Evolutionary conservation across 148 eudicot genomes (phyloP), one percentile per base, ranked within the genome.

Genomic region (Euryodendron excelsum): DNA sequence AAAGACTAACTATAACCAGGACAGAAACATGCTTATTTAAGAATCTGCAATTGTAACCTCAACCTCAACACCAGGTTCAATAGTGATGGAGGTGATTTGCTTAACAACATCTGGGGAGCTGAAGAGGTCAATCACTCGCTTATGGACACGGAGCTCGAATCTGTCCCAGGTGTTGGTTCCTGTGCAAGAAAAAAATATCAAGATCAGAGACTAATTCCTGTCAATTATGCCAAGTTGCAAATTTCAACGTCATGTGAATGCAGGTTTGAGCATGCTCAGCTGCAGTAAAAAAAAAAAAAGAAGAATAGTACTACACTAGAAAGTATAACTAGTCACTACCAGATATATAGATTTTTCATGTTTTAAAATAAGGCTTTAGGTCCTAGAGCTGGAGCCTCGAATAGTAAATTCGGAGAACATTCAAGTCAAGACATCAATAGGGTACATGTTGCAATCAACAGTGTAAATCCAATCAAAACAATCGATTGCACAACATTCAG

Each of bases 1-100:
- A 8, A 34, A 25, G 66, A 20, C 55, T 31, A 28, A 62, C 44
- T 21, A 36, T 17, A 4, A 44, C 44, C 1, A 10, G 44, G 25
- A 17, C 10, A 60, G 72, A 60, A 45, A 34, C 2, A 81, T 18
- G 44, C 25, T 72, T 20, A 25, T 80, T 73, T 88, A 92, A 71
- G 92, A 86, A 84, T 92, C 97, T 1, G 94, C 97, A 33, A 92
- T 92, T 21, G 97, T 92, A 48, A 92, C 97, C 80, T 92, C 97
- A 74, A 92, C 97, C 86, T 92, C 97, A 3, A 90, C 94, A 72
- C 91, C 94, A n/a, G 94, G 94, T 81, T 90, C 94, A 67, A 90
- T 88, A 48, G 94, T 92, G 86, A 92, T 92, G 8, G 97, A 92
- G n/a, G 97, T 92, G 80, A 92, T 92, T 82, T 90, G 92, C 90